Base-by-base conservation (phyloP, 306 rosid genomes). In the Fragaria vesca region DNA sequence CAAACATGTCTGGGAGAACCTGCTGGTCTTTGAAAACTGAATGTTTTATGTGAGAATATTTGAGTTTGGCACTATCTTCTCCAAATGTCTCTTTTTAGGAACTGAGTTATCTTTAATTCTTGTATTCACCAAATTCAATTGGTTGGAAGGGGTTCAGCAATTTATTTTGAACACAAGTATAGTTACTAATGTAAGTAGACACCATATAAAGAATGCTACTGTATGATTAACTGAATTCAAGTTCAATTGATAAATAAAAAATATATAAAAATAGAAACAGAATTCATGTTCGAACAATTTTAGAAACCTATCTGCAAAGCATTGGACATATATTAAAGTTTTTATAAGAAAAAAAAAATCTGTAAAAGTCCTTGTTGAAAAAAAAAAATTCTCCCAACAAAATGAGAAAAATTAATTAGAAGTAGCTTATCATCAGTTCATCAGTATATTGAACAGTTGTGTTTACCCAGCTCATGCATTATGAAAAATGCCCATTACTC, bases 371-470 rank as follows among this genome's bases (percentile, higher is more conserved):
- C 57, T 15, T 51, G 20, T 51, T 16, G 57, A 17, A 51, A 51
- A 6, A 51, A 6, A 51, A 51, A 51, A 42, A 38, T 38, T 51
- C 21, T 1, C 57, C 9, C 55, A 50, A 50, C 18, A 50, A 50
- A 52, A 20, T 55, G 61, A 11, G 0, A 3, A 55, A 57, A 30
- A 9, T 3, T 28, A 1, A 24, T 1, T 11, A 60, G 36, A 60
- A 60, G 66, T 60, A 24, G 18, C 16, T 11, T 48, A 48, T 50
- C 62, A 47, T 28, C 18, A 48, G 21, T 73, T 50, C 24, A 40
- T 73, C 45, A 42, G 43, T 28, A 73, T 57, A 73, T 73, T 72
- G n/a, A 32, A n/a, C 7, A 8, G 57, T 60, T 16, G 30, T 38
- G 40, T 15, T 26, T 55, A 15, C 20, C 12, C 42, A 43, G 13